Conservation (phyloP, 192 early-diverging fungal species). For the Coemansia sp. region DNA sequence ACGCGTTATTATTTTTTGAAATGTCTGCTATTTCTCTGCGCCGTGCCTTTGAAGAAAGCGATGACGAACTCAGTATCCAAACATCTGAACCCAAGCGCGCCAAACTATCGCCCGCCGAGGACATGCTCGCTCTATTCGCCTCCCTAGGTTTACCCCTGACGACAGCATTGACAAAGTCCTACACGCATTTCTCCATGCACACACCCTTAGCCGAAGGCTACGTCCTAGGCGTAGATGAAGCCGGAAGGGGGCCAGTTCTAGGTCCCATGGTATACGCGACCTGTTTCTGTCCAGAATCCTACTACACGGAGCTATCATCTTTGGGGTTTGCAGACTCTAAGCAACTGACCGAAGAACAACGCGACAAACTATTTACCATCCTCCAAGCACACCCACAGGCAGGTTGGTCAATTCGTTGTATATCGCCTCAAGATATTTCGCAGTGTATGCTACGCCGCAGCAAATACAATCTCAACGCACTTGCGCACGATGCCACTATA, state of each 20-base stretch:
- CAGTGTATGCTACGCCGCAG: slow-evolving; percentile 82
- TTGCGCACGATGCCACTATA: slow-evolving; percentile 96
- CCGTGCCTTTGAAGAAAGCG: slow-evolving; percentile 12
- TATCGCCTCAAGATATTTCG: slow-evolving; percentile 93
- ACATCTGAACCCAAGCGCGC: slow-evolving; percentile 15
- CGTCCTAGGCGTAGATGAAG: slow-evolving; percentile 95
- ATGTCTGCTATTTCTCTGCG: background rate
- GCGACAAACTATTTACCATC: slow-evolving; percentile 71
- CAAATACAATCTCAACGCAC: slow-evolving; percentile 90
- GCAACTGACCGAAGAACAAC: slow-evolving; percentile 75
- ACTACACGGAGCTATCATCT: slow-evolving; percentile 66
- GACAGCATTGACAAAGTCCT: slow-evolving; percentile 32
- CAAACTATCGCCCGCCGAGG: background rate
- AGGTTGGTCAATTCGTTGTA: slow-evolving; percentile 83
- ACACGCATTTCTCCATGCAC: slow-evolving; percentile 43
- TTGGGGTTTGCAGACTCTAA: slow-evolving; percentile 98
- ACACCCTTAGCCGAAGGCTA: slow-evolving; percentile 29
- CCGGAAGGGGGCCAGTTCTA: slow-evolving; percentile 94
- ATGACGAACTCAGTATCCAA: background rate
- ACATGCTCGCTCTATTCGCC: slow-evolving; percentile 8
- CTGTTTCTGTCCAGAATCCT: slow-evolving; percentile 74
- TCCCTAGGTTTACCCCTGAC: slow-evolving; percentile 33
- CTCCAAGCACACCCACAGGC: slow-evolving; percentile 64
- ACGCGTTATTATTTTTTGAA: background rate
- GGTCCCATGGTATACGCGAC: slow-evolving; percentile 98